Evolutionary conservation across 192 early-diverging fungal genomes (phyloP), one percentile per base, ranked within the genome.

Genomic region (Gonapodya sp.): DNA sequence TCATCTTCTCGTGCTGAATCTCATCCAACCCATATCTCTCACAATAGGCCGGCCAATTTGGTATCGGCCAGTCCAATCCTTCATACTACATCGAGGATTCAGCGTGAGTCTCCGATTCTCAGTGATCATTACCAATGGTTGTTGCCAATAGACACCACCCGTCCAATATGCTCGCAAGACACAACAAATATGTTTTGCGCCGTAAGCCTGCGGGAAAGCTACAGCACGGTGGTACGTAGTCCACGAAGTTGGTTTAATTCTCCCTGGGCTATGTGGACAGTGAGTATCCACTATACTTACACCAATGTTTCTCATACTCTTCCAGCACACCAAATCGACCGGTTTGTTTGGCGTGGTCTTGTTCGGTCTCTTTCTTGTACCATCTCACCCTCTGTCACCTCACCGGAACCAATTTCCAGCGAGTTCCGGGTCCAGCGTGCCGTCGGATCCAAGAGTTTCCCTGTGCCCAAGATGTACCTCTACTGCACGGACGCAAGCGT

Each of bases 21-120:
- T n/a, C n/a, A n/a, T n/a, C n/a, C n/a, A n/a, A n/a, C n/a, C n/a
- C n/a, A n/a, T n/a, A n/a, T n/a, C n/a, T n/a, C n/a, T n/a, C n/a
- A n/a, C n/a, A n/a, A 64, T 24, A 64, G 46, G 46, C 46, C 46
- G 75, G 75, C 75, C 75, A 77, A 33, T 77, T 77, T 77, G 75
- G 75, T 16, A 14, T 77, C 18, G 75, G 75, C 8, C 75, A 77
- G 31, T 77, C 75, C 30, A 77, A 77, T 34, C 75, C 75, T 8
- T 31, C 8, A 2, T 77, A 77, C 75, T 77, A 16, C 75, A 18
- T 77, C 31, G 8, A 77, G 75, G 75, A 77, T 33, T 77, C 75
- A 2, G 24, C 46, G 46, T 64, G 46, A 64, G 46, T 64, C 46
- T 16, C 46, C 24, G n/a, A n/a, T n/a, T n/a, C n/a, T n/a, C n/a